phyloP scores from a whole-genome alignment of 148 eudicot genomes.

The Fagopyrum esculentum region DNA sequence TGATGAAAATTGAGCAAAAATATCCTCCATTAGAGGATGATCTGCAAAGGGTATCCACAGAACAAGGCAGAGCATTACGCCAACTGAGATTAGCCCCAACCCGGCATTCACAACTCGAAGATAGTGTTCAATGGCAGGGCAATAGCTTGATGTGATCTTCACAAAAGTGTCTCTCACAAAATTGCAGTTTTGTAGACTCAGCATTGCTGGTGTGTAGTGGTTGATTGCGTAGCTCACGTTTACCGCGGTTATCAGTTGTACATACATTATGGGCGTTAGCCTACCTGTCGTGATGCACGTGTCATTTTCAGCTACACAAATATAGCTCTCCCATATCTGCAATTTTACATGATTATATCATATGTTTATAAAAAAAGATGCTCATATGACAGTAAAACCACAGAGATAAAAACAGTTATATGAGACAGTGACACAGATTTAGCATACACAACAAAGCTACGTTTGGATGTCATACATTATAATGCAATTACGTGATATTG shows the following conservation, averaged over 20 bases:
- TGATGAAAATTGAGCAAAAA: constrained; percentile 48
- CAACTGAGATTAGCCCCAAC: constrained; percentile 69
- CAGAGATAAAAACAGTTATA: not conserved
- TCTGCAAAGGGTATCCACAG: constrained; percentile 81
- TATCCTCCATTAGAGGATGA: constrained; percentile 98
- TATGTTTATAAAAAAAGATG: not conserved
- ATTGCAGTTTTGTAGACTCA: constrained; percentile 76
- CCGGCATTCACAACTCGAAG: constrained; percentile 59
- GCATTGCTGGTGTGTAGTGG: constrained; percentile 71
- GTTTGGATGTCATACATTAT: too few species aligned
- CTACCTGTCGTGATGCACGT: constrained; percentile 64
- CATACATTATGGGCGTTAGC: constrained; percentile 65
- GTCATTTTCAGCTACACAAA: constrained; percentile 48
- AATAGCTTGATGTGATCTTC: constrained; percentile 47
- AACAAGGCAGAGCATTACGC: constrained; percentile 81
- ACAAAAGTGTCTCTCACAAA: constrained; percentile 70
- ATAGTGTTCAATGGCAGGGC: constrained; percentile 64
- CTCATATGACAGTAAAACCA: not conserved
- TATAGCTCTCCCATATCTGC: constrained; percentile 81
- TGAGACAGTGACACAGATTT: too few species aligned
- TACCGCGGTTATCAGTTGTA: constrained; percentile 53
- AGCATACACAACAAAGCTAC: too few species aligned
- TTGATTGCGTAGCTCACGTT: constrained; percentile 72
- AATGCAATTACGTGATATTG: too few species aligned
- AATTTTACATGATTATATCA: not conserved